Conservation (phyloP, 2,329 filamentous ascomycete genomes). For the Epichloe aotearoae region DNA sequence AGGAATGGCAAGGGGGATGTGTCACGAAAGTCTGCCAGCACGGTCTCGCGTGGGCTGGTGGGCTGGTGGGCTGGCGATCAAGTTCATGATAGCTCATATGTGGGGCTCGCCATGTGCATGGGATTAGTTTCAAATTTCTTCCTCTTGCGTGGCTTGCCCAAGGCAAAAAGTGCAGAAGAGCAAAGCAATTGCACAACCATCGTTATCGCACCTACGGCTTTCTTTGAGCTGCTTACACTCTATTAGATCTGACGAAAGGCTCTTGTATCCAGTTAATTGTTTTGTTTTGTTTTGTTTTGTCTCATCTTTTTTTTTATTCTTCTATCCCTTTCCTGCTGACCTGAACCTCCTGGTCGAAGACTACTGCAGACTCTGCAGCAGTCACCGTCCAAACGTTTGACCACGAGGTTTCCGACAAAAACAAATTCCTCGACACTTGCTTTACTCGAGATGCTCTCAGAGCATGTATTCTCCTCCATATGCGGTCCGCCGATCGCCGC, state of each 20-base stretch:
- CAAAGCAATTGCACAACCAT: not conserved
- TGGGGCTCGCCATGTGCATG: not conserved
- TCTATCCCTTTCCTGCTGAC: not conserved
- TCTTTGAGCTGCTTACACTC: not conserved
- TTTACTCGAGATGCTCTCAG: conserved; percentile 36
- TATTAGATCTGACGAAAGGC: not conserved
- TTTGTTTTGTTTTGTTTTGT: not conserved
- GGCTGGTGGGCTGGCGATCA: not conserved
- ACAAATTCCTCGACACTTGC: not conserved
- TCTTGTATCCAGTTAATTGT: not conserved
- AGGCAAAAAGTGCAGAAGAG: not conserved
- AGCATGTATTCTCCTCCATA: conserved; percentile 46
- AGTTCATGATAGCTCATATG: not conserved
- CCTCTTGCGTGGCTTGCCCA: not conserved
- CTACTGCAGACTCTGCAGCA: conserved; percentile 1
- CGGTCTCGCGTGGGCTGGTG: not conserved
- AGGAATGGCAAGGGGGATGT: too few species aligned
- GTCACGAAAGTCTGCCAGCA: too few species aligned
- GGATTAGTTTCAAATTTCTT: not conserved
- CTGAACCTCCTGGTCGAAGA: not conserved
- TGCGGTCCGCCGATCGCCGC: conserved; percentile 43
- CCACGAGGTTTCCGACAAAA: not conserved
- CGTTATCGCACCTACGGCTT: not conserved
- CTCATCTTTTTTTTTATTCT: not conserved
- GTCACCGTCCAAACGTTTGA: not conserved